phyloP scores from a whole-genome alignment of 768 basidiomycete genomes.

The Lentinula sp. region DNA sequence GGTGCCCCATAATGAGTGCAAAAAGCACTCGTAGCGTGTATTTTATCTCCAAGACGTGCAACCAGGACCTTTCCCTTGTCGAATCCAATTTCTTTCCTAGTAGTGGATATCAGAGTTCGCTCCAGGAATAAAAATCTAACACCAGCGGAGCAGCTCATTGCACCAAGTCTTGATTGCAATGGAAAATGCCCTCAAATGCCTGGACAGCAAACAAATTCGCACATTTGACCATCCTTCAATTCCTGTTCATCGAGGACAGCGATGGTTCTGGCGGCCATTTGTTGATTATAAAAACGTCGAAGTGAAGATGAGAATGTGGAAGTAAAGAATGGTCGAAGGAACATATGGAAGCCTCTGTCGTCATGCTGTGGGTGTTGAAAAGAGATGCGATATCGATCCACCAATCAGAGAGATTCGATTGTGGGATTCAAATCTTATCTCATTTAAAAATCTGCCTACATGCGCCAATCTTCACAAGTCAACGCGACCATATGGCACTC shows the following conservation, averaged over 20 bases:
- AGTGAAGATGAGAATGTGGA: constrained; percentile 1
- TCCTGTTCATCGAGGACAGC: constrained; percentile 54
- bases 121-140: not conserved
- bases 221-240: constrained; percentile 66
- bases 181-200: not conserved
- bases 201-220: not conserved
- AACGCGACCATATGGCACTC: not conserved
- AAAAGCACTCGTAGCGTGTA: constrained; percentile 75
- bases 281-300: constrained; percentile 1
- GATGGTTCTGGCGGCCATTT: constrained; percentile 45
- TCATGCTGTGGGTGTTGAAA: not conserved
- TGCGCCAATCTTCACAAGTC: not conserved
- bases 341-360: not conserved
- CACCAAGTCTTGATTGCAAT: not conserved
- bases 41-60: constrained; percentile 66
- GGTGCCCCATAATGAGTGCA: constrained; percentile 95
- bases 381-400: not conserved
- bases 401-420: constrained; percentile 1
- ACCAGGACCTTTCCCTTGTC: constrained; percentile 74
- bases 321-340: not conserved
- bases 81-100: constrained; percentile 80
- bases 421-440: not conserved
- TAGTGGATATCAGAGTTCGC: not conserved
- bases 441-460: not conserved
- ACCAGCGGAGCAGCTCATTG: not conserved